These are phyloP conservation scores for Cynara cardunculus DNA, from an alignment of 129 eudicot species.

Conservation along the genomic window DNA sequence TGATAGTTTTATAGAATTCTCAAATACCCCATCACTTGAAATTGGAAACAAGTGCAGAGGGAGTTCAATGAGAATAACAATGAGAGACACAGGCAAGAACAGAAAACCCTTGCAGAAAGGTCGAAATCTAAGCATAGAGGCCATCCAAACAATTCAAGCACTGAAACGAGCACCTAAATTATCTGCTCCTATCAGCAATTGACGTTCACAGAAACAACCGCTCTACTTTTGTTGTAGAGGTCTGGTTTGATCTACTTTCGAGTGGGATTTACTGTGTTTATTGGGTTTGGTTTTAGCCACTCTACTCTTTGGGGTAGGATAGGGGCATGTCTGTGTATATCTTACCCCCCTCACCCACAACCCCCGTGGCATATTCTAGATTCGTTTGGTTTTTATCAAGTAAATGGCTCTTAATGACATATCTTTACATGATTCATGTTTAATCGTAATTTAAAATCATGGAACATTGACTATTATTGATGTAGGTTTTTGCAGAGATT, in stretches of 20 bases:
- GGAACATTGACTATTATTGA: conserved; percentile 14
- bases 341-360: no score
- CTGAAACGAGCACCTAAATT: conserved; percentile 46
- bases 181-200: background rate
- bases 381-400: background rate
- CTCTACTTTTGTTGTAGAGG: no score
- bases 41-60: background rate
- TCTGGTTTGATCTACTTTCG: no score
- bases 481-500: conserved; percentile 65
- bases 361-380: no score
- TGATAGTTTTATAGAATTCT: background rate
- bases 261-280: background rate
- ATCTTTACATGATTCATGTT: background rate
- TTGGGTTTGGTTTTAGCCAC: no score
- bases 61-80: conserved; percentile 24
- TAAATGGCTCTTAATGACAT: background rate
- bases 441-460: background rate
- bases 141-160: conserved; percentile 72
- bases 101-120: conserved; percentile 72
- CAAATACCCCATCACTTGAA: conserved; percentile 3
- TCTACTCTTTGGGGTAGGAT: no score
- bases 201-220: no score
- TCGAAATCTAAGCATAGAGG: conserved; percentile 63
- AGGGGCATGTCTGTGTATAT: no score
- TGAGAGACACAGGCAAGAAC: conserved; percentile 75